Conservation (phyloP, 805 yeast species). For the Nakazawaea wyomingensis region DNA sequence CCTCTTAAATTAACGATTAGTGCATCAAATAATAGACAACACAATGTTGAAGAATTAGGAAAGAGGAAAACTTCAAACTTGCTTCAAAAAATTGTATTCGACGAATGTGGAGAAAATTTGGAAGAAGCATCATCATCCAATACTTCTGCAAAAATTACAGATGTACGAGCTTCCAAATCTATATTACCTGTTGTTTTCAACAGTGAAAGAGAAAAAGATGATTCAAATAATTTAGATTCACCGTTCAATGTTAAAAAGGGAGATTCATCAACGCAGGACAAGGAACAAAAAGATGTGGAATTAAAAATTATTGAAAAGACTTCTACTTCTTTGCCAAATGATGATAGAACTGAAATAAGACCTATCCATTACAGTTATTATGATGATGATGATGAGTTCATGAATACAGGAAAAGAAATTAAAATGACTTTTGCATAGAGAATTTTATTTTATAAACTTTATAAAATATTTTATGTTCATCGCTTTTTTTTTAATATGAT, state of each 20-base stretch:
- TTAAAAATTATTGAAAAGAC: too few species aligned
- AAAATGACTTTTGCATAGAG: slow-evolving; percentile 23
- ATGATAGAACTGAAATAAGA: too few species aligned
- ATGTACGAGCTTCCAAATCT: background rate
- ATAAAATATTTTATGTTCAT: too few species aligned
- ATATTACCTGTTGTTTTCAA: background rate
- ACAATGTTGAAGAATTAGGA: background rate
- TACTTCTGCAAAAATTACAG: too few species aligned
- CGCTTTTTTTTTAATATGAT: too few species aligned
- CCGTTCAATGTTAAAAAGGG: background rate
- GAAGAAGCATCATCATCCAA: background rate
- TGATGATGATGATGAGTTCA: slow-evolving; percentile 24
- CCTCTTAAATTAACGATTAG: slow-evolving; percentile 7
- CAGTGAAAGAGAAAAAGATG: background rate
- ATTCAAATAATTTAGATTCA: background rate
- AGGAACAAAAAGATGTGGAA: background rate
- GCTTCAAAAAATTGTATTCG: background rate
- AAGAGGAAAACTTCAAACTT: background rate
- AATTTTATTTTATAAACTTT: background rate
- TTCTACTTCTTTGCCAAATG: too few species aligned
- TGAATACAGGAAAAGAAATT: slow-evolving; percentile 20
- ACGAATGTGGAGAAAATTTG: background rate
- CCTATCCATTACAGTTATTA: slow-evolving; percentile 19
- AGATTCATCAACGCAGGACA: background rate
- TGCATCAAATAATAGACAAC: background rate